A percentile compares a stretch with the other conserved stretches of the same genome.
Evolutionary conservation across 306 rosid species (phyloP).

Genomic region (Inga laurina): DNA sequence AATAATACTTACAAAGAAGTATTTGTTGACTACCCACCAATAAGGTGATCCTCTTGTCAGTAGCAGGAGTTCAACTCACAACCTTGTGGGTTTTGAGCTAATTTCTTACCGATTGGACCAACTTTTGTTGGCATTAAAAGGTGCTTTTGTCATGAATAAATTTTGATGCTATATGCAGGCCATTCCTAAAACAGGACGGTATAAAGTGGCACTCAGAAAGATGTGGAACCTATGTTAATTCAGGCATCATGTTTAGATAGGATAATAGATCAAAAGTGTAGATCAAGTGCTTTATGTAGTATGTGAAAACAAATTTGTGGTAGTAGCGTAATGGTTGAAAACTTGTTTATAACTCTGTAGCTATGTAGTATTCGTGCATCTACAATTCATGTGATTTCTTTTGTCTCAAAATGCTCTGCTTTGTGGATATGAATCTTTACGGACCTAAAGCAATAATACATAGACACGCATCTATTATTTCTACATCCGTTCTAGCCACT

Average conservation of each 20-base stretch:
- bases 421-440: neutral
- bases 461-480: neutral
- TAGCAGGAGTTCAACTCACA: no score
- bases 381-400: neutral
- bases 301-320: neutral
- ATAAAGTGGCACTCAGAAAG: conserved; percentile 45
- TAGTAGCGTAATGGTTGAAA: neutral
- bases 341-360: neutral
- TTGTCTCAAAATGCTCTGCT: conserved; percentile 16
- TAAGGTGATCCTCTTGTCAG: no score
- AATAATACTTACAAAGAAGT: no score
- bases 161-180: conserved; percentile 5
- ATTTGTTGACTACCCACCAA: no score
- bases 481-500: neutral
- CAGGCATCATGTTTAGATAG: neutral
- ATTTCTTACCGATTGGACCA: no score
- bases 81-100: no score
- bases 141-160: neutral
- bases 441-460: neutral
- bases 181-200: conserved; percentile 30
- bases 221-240: conserved; percentile 38
- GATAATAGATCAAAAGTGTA: conserved; percentile 7
- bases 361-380: neutral
- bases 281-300: conserved; percentile 1
- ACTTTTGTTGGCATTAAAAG: no score